Evolutionary conservation across 2,329 filamentous ascomycete species (phyloP).

Genomic region (Paraphoma chrysanthemicola): DNA sequence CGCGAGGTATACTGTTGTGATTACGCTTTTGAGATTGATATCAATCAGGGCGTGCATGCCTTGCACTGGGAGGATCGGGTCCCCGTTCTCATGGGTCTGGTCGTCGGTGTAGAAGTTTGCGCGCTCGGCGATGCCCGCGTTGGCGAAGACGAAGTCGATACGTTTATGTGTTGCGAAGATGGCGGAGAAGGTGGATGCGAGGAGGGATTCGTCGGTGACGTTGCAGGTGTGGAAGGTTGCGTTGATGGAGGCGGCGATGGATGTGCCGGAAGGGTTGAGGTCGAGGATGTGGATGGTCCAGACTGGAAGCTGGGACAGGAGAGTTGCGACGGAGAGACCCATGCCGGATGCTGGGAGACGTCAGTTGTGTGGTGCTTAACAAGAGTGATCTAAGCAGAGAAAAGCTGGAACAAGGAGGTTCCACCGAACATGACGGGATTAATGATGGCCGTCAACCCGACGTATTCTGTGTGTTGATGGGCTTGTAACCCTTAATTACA

Average conservation of each 20-base stretch:
- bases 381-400: too few relatives aligned
- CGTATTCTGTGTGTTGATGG: too few relatives aligned
- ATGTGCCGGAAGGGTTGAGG: conserved; percentile 38
- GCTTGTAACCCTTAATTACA: too few relatives aligned
- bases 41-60: conserved; percentile 45
- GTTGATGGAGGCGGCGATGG: conserved; percentile 21
- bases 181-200: conserved; percentile 43
- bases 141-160: conserved; percentile 58
- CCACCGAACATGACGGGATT: too few relatives aligned
- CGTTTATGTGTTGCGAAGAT: conserved; percentile 40
- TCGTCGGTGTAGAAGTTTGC: conserved; percentile 45
- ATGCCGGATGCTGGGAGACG: conserved; percentile 48
- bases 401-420: too few relatives aligned
- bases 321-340: conserved; percentile 48
- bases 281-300: conserved; percentile 52
- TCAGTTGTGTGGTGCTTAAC: background rate
- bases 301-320: conserved; percentile 38
- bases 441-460: too few relatives aligned
- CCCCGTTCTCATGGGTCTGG: conserved; percentile 1
- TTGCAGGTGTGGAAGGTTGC: conserved; percentile 47
- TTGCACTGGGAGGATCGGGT: conserved; percentile 21
- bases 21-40: conserved; percentile 52
- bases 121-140: conserved; percentile 54
- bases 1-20: conserved; percentile 51
- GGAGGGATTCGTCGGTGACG: conserved; percentile 43